Conservation (phyloP, 2,329 filamentous ascomycete genomes). For the Aspergillus sp. region DNA sequence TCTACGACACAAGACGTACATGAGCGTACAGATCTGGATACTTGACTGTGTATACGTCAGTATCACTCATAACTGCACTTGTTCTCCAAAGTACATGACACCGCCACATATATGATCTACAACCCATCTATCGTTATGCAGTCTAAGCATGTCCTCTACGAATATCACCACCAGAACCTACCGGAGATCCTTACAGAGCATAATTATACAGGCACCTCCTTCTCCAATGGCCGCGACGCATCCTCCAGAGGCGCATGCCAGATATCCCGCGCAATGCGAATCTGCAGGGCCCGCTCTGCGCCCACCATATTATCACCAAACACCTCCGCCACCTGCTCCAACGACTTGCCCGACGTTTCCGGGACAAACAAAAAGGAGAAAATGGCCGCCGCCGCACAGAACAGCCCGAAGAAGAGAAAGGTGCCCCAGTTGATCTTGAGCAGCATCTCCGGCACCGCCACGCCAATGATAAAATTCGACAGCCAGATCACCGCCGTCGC, state of each 20-base stretch:
- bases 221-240: background rate
- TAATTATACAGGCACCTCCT: too few relatives aligned
- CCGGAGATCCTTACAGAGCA: too few relatives aligned
- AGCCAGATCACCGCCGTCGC: slow-evolving; percentile 38
- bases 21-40: too few relatives aligned
- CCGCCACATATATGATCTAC: too few relatives aligned
- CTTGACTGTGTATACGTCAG: too few relatives aligned
- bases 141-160: too few relatives aligned
- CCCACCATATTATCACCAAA: slow-evolving; percentile 11
- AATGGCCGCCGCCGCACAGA: slow-evolving; percentile 42
- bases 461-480: slow-evolving; percentile 48
- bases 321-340: slow-evolving; percentile 16
- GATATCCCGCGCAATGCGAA: background rate
- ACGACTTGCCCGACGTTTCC: slow-evolving; percentile 13
- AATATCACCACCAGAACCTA: too few relatives aligned
- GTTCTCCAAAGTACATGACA: too few relatives aligned
- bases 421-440: slow-evolving; percentile 49
- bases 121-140: too few relatives aligned
- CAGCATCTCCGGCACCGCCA: slow-evolving; percentile 62
- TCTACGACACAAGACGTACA: too few relatives aligned
- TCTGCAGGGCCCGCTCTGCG: slow-evolving; percentile 4
- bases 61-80: too few relatives aligned
- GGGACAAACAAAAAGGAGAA: slow-evolving; percentile 18
- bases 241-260: background rate
- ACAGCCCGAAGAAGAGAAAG: slow-evolving; percentile 58